Evolutionary conservation across 2,329 filamentous ascomycete species (phyloP), one percentile per base, ranked within the genome.

Genomic region (Pseudogymnoascus sp.): DNA sequence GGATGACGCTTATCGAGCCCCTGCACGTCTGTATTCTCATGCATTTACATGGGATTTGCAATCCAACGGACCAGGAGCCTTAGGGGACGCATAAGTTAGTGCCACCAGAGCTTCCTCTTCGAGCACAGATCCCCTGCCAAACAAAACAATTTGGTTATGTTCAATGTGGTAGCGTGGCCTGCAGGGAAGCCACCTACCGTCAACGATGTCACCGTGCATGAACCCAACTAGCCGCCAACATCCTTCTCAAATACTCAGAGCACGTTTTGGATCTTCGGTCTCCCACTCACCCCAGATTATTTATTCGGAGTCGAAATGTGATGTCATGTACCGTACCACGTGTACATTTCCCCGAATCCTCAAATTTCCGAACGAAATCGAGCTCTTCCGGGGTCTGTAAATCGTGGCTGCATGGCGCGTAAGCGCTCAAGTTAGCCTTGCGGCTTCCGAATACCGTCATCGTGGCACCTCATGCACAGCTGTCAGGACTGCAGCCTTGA

Each of bases 161-260:
- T 56, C n/a, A 33, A 8, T 33, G n/a, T 8, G 10, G 28, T 53
- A 31, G n/a, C 47, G 50, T 18, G 50, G 50, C 50, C 25, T 56
- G 47, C 28, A 33, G 7, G 25, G 50, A 33, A 33, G 50, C 50
- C 50, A 56, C 33, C 25, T 25, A 18, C 16, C 6, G 4, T 53
- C n/a, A 33, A 56, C 50, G 28, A 56, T 56, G 50, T 56, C 50
- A 56, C 50, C 28, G 28, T 56, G 50, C 50, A 56, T 56, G 50
- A 56, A 33, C 50, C 50, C 28, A 56, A 2, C 50, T 56, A 33
- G 28, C 50, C 28, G 50, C 50, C 50, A 2, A 18, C 50, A 56
- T 18, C 50, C 50, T 18, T 6, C 50, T 12, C 25, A 14, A 56
- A 56, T 56, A 56, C 12, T 18, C 10, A 18, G 47, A 56, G 50